Evolutionary conservation across 2,329 filamentous ascomycete species (phyloP).

Genomic region (Fusarium ramigenum): DNA sequence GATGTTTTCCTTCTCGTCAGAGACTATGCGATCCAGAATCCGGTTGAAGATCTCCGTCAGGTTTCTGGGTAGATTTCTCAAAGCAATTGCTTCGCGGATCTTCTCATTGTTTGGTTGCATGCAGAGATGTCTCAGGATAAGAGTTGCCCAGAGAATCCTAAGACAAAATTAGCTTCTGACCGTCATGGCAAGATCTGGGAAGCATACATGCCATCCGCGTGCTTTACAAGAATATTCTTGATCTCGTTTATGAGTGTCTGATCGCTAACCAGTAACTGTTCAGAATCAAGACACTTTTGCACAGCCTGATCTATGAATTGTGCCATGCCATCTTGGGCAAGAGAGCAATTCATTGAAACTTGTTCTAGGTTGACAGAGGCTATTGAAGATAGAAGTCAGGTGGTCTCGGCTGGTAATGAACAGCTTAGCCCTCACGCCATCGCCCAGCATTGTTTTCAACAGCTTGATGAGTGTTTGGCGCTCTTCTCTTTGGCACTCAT

Average conservation of each 20-base stretch:
- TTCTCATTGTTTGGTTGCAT: not conserved
- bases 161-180: fast-evolving
- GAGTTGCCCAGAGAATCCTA: not conserved
- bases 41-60: fast-evolving
- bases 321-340: fast-evolving
- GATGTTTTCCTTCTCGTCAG: fast-evolving
- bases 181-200: fast-evolving
- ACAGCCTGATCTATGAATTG: not conserved
- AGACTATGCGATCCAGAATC: fast-evolving
- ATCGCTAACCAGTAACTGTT: not conserved
- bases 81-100: not conserved
- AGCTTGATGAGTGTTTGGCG: fast-evolving
- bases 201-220: not conserved
- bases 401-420: not conserved
- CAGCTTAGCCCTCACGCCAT: fast-evolving
- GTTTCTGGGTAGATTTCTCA: fast-evolving
- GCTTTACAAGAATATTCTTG: fast-evolving
- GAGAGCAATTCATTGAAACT: not conserved
- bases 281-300: not conserved
- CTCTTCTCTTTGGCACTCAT: not conserved
- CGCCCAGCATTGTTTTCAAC: fast-evolving
- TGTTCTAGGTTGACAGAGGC: fast-evolving
- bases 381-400: fast-evolving
- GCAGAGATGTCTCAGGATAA: not conserved
- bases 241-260: fast-evolving